A percentile compares a stretch with the other conserved stretches of the same genome.
Conservation (phyloP, 495 filamentous ascomycete genomes). For the Podospora australis region DNA sequence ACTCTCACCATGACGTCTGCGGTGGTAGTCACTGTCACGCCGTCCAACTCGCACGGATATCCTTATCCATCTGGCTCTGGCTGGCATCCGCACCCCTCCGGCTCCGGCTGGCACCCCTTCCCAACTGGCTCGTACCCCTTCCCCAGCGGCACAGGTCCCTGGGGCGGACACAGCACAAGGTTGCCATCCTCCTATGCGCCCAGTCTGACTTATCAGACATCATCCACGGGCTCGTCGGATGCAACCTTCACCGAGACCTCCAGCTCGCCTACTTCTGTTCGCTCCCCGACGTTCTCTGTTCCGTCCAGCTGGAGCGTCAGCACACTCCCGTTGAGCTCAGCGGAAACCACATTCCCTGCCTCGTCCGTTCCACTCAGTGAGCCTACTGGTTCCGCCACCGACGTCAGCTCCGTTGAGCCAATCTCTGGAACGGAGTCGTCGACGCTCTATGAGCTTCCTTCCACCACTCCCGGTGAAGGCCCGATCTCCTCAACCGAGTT, state of each 20-base stretch:
- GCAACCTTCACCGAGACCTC: not conserved
- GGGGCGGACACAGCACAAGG: not conserved
- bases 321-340: not conserved
- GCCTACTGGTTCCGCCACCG: not conserved
- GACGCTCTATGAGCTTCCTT: too few species aligned
- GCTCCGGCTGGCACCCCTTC: not conserved
- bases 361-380: too few species aligned
- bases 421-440: not conserved
- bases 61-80: too few species aligned
- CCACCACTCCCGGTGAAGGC: not conserved
- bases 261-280: not conserved
- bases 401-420: not conserved
- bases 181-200: not conserved
- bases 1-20: slow-evolving; percentile 11
- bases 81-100: too few species aligned
- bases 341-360: too few species aligned
- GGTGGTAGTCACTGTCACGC: not conserved
- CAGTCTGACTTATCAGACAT: slow-evolving; percentile 13
- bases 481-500: not conserved
- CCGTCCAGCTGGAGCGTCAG: not conserved
- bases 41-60: not conserved
- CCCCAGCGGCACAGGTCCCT: slow-evolving; percentile 1
- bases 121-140: not conserved
- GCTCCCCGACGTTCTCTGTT: not conserved
- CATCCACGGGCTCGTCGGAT: not conserved